These are phyloP conservation scores for Yamadazyma diddensiae DNA, from an alignment of 1,139 yeast genomes.

Conservation along the genomic window DNA sequence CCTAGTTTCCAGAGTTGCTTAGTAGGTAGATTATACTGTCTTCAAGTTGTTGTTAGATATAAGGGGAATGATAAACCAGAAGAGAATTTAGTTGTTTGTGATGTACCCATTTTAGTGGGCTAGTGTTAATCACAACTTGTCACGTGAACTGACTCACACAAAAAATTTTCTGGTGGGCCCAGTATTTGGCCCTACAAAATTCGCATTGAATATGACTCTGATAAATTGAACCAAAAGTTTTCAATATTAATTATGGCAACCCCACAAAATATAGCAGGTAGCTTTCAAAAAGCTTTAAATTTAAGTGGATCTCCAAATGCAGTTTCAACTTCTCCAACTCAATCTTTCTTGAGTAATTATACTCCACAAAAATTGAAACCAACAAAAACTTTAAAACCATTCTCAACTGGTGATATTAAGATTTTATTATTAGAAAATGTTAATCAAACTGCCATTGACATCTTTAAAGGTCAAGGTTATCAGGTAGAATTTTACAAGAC, in stretches of 20 bases:
- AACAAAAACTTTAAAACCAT: conserved; percentile 77
- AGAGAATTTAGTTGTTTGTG: conserved; percentile 34
- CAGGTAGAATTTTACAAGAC: conserved; percentile 94
- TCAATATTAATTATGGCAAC: conserved; percentile 45
- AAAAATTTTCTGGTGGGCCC: no score
- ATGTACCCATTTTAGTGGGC: conserved; percentile 44
- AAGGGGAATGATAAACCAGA: conserved; percentile 40
- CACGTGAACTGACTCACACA: conserved; percentile 7
- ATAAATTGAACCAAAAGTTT: conserved; percentile 5
- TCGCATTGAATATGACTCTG: conserved; percentile 10
- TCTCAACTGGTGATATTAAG: conserved; percentile 88
- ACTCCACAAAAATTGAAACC: conserved; percentile 39
- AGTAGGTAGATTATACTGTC: conserved; percentile 41
- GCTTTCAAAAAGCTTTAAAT: conserved; percentile 54
- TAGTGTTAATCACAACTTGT: conserved; percentile 10
- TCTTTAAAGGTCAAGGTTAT: conserved; percentile 86
- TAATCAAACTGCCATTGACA: conserved; percentile 85
- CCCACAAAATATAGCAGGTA: conserved; percentile 64
- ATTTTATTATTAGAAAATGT: conserved; percentile 89
- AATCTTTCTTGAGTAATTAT: conserved; percentile 47
- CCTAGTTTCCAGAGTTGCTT: conserved; percentile 47
- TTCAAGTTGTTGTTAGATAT: conserved; percentile 38
- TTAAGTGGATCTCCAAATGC: conserved; percentile 61
- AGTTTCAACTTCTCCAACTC: conserved; percentile 73
- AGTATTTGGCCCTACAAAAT: no score